Conservation (phyloP, 371 early-diverging fungal species). For the Mortierella sp. region DNA sequence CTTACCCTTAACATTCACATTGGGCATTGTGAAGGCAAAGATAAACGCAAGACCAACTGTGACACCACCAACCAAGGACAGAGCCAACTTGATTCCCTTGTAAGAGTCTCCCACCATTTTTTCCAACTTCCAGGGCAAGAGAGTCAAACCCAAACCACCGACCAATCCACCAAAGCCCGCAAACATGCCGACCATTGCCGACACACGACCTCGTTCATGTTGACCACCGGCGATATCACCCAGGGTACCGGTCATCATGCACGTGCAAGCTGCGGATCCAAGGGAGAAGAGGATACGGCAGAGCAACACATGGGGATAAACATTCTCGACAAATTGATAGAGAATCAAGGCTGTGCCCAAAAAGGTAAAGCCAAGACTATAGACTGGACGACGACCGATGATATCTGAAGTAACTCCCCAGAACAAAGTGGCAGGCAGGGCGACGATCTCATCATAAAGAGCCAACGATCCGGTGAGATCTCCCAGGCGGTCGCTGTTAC, state of each 20-base stretch:
- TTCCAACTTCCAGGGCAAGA: slow-evolving; percentile 45
- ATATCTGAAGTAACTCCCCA: slow-evolving; percentile 62
- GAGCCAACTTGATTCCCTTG: slow-evolving; percentile 23
- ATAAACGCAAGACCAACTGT: slow-evolving; percentile 42
- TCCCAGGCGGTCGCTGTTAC: slow-evolving; percentile 27
- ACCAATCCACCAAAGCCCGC: slow-evolving; percentile 60
- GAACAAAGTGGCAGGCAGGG: slow-evolving; percentile 46
- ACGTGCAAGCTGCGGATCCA: slow-evolving; percentile 72
- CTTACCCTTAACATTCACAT: not conserved
- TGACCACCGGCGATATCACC: slow-evolving; percentile 55
- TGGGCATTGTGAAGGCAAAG: slow-evolving; percentile 51
- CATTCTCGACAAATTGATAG: slow-evolving; percentile 51
- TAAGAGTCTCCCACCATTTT: slow-evolving; percentile 15
- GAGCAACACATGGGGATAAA: slow-evolving; percentile 55
- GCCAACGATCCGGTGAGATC: slow-evolving; percentile 48
- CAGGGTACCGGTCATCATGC: slow-evolving; percentile 69
- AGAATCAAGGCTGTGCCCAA: slow-evolving; percentile 56
- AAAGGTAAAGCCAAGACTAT: slow-evolving; percentile 53
- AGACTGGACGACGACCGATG: slow-evolving; percentile 56
- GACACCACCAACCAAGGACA: slow-evolving; percentile 50
- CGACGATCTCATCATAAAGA: slow-evolving; percentile 66
- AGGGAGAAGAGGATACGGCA: slow-evolving; percentile 62
- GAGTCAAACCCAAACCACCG: slow-evolving; percentile 53
- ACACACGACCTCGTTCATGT: slow-evolving; percentile 50
- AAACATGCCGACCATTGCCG: slow-evolving; percentile 57